phyloP scores from a whole-genome alignment of 495 filamentous ascomycete genomes.

The Amphirosellinia nigrospora region DNA sequence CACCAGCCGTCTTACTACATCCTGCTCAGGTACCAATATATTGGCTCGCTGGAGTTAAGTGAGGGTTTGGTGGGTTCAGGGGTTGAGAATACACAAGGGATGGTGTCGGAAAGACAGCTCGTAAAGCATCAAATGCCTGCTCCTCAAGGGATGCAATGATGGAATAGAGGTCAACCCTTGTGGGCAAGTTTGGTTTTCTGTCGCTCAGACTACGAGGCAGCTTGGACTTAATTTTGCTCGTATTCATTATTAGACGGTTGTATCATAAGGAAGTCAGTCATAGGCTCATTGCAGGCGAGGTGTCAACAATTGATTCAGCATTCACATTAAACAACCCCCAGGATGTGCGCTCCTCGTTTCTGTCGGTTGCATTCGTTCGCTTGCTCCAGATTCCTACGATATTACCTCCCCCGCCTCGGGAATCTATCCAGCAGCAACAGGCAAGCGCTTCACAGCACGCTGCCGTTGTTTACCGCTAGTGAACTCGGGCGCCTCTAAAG shows the following conservation, averaged over 20 bases:
- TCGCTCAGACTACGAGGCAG: conserved; percentile 2
- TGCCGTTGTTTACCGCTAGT: neutral
- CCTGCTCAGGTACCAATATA: neutral
- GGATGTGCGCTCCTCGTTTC: neutral
- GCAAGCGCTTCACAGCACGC: conserved; percentile 4
- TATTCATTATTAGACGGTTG: conserved; percentile 29
- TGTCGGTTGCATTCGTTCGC: conserved; percentile 2
- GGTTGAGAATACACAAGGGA: neutral
- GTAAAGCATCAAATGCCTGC: conserved; percentile 1
- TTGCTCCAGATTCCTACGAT: neutral
- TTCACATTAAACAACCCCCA: neutral
- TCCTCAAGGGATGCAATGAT: neutral
- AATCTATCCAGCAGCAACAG: conserved; percentile 10
- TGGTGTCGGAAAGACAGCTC: conserved; percentile 10
- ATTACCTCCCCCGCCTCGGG: neutral
- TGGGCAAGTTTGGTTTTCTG: conserved; percentile 17
- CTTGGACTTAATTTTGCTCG: conserved; percentile 23
- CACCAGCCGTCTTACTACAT: neutral
- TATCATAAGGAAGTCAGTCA: conserved; percentile 19
- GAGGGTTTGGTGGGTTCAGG: neutral
- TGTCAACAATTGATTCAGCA: conserved; percentile 24
- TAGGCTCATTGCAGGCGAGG: conserved; percentile 21
- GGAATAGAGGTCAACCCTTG: neutral
- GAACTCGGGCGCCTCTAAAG: neutral
- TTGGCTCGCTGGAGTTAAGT: conserved; percentile 10